phyloP scores from a whole-genome alignment of 305 asterid genomes.

The Fraxinus latifolia region DNA sequence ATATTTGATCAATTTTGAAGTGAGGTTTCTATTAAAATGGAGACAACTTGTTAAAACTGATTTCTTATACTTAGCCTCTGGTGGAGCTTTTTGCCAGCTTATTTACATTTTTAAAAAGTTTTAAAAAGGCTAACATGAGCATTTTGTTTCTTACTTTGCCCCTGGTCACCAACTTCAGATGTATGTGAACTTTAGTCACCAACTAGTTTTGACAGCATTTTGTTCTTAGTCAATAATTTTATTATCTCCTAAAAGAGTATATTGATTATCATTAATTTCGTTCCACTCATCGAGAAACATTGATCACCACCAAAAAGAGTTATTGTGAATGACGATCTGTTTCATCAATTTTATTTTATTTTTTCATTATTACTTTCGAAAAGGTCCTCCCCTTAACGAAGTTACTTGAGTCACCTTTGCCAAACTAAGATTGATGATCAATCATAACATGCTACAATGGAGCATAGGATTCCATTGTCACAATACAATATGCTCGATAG shows the following conservation, averaged over 20 bases:
- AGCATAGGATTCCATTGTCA: not conserved
- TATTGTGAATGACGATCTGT: not conserved
- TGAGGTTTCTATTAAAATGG: not conserved
- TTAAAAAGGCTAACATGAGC: not conserved
- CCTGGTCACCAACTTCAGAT: not conserved
- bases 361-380: not conserved
- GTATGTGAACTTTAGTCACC: not conserved
- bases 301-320: not conserved
- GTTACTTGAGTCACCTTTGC: not conserved
- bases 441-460: not conserved
- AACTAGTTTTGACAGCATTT: not conserved
- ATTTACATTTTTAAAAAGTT: not conserved
- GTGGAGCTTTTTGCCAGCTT: not conserved
- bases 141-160: not conserved
- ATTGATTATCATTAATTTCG: no score
- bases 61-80: not conserved
- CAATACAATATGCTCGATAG: not conserved
- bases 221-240: no score
- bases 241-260: no score
- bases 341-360: not conserved
- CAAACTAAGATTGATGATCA: not conserved
- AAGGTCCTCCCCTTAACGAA: not conserved
- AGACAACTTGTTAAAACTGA: not conserved
- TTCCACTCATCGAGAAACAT: not conserved
- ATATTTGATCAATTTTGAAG: not conserved